Evolutionary conservation across 192 early-diverging fungal species (phyloP), one percentile per base, ranked within the genome.

Genomic region (Cladochytrium replicatum): DNA sequence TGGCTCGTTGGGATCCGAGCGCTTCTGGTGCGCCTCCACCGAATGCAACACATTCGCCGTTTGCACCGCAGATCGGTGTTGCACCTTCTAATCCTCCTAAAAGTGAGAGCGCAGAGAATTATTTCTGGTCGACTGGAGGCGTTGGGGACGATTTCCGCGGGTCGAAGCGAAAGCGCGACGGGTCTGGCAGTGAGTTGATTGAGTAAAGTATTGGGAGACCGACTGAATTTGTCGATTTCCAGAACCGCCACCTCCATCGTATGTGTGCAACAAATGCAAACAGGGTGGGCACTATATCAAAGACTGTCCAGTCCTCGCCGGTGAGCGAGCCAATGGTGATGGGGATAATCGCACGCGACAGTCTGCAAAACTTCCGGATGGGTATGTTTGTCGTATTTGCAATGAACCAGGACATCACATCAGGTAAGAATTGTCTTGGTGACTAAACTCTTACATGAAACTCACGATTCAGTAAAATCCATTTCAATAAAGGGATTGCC

Each of bases 211-310:
- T 1, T 44, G 28, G 29, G 19, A 41, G 17, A 13, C 24, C 8
- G 5, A 52, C 48, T 22, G 38, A 22, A 52, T 52, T 34, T 41
- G 0, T 55, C 0, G 56, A 0, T 47, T 24, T 28, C 50, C 58
- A 34, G 57, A 41, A 9, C 63, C 53, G 19, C 61, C 69, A 24
- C 67, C 72, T 49, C 19, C 48, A 40, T 50, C 47, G 24, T 77
- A 81, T 59, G 41, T 75, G n/a, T 80, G 81, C 50, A 58, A 62
- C 13, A 63, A 63, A 3, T 82, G 82, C 44, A 47, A 66, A 26
- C 26, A 67, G 42, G 54, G 65, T 17, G 82, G 82, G 1, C 78
- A 82, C 53, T 64, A 63, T 45, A 69, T 75, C 17, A 41, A 55
- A 37, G 65, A 83, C 37, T 76, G 77, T 46, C 70, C 69, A 1